Conservation (phyloP, 495 filamentous ascomycete species). For the Hypoxylon cercidicola region DNA sequence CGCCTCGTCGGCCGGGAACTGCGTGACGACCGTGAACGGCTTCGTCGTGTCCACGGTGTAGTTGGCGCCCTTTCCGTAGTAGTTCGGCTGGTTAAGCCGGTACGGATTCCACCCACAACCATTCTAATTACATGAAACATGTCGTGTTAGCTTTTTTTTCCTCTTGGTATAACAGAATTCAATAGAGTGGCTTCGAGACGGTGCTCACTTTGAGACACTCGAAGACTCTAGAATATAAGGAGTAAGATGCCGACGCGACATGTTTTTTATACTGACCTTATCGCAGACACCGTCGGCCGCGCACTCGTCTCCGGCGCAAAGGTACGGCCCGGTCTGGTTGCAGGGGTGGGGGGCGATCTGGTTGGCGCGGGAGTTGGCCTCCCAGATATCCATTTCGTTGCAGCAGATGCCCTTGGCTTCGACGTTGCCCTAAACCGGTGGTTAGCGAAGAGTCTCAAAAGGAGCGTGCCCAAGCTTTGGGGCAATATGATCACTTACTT, state of each 20-base stretch:
- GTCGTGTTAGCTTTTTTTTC: too few species aligned
- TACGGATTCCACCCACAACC: constrained; percentile 75
- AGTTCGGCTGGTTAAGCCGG: constrained; percentile 58
- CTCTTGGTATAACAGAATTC: too few species aligned
- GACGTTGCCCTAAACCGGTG: constrained; percentile 55
- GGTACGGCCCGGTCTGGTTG: constrained; percentile 55
- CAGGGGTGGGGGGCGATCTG: constrained; percentile 68
- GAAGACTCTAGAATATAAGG: too few species aligned
- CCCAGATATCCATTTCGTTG: constrained; percentile 73
- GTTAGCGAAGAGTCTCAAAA: constrained; percentile 16
- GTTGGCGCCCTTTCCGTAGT: constrained; percentile 64
- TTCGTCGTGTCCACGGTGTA: constrained; percentile 67
- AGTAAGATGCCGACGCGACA: too few species aligned
- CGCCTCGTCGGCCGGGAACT: constrained; percentile 66
- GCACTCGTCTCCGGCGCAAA: constrained; percentile 62
- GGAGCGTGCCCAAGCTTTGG: neutral
- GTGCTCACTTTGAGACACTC: too few species aligned
- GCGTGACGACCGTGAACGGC: constrained; percentile 73
- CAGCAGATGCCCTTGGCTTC: constrained; percentile 63
- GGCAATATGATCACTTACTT: constrained; percentile 47
- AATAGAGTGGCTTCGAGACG: too few species aligned
- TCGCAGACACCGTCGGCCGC: constrained; percentile 67
- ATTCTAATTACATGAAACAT: too few species aligned
- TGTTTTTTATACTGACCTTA: too few species aligned
- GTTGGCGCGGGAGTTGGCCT: constrained; percentile 68